A percentile compares a stretch with the other conserved stretches of the same genome.
Conservation (phyloP, 192 early-diverging fungal genomes). For the Coemansia erecta region DNA sequence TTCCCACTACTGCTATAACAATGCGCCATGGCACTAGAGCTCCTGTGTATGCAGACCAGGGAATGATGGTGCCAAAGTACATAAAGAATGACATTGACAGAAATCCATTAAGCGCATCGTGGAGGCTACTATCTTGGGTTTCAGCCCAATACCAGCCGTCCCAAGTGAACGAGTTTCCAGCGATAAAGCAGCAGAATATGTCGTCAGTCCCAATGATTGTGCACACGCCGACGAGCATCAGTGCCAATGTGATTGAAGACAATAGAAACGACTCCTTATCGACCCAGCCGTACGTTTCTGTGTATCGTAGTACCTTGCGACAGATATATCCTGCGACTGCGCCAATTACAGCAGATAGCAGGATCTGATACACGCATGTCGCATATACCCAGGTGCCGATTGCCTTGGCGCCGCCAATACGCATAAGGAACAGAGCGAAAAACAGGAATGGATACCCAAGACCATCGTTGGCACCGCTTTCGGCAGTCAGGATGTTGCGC, state of each 20-base stretch:
- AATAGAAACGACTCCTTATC: constrained; percentile 86
- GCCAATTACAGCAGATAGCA: constrained; percentile 70
- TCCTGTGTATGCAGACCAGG: constrained; percentile 62
- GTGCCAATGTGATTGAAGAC: constrained; percentile 74
- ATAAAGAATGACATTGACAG: constrained; percentile 87
- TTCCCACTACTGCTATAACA: constrained; percentile 56
- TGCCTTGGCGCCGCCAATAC: constrained; percentile 56
- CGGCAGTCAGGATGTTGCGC: constrained; percentile 71
- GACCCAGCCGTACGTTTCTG: constrained; percentile 69
- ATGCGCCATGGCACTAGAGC: constrained; percentile 66
- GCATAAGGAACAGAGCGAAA: constrained; percentile 70
- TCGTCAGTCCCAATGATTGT: constrained; percentile 72
- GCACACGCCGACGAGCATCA: constrained; percentile 68
- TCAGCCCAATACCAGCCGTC: constrained; percentile 90
- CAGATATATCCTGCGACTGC: constrained; percentile 64
- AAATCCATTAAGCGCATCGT: constrained; percentile 87
- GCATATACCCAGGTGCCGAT: constrained; percentile 79
- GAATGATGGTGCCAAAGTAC: constrained; percentile 78
- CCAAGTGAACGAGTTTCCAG: constrained; percentile 81
- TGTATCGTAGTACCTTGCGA: constrained; percentile 65
- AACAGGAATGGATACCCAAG: constrained; percentile 83
- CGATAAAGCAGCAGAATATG: constrained; percentile 75
- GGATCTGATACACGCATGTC: constrained; percentile 77
- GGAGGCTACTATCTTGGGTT: constrained; percentile 76
- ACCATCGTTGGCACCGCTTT: constrained; percentile 88